phyloP scores from a whole-genome alignment of 768 basidiomycete genomes.

The Strobilomyces dryophilus region DNA sequence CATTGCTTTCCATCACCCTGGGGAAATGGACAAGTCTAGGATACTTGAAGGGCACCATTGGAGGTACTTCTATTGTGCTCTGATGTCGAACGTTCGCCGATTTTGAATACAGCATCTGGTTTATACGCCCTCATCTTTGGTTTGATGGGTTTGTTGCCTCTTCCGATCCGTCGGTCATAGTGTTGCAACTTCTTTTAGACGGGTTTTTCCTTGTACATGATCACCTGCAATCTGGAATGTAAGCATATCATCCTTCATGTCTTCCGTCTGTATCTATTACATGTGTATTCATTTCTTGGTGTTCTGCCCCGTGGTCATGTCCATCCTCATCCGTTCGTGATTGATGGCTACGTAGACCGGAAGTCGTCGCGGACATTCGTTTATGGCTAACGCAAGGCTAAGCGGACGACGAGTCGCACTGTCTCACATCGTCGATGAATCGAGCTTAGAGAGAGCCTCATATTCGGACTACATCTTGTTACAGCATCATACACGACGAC shows the following conservation, averaged over 20 bases:
- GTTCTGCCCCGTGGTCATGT: not conserved
- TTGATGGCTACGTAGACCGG: no score
- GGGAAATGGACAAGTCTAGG: constrained; percentile 68
- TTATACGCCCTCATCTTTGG: constrained; percentile 70
- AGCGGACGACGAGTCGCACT: no score
- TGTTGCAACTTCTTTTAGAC: constrained; percentile 23
- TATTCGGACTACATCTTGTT: no score
- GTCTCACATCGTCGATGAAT: no score
- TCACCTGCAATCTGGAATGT: constrained; percentile 9
- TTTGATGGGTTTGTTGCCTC: constrained; percentile 68
- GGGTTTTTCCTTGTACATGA: not conserved
- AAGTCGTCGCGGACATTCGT: no score
- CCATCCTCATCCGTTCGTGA: no score
- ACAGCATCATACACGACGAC: no score
- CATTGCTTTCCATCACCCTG: constrained; percentile 54
- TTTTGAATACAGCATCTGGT: constrained; percentile 50
- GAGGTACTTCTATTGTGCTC: constrained; percentile 38
- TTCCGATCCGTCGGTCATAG: constrained; percentile 48
- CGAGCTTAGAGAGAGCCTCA: no score
- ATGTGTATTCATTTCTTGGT: constrained; percentile 10
- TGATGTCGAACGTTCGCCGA: not conserved
- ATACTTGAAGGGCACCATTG: constrained; percentile 58
- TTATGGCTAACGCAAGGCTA: no score
- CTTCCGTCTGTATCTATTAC: constrained; percentile 11
- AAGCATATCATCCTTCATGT: constrained; percentile 5